Conservation (phyloP, 139 green algal genomes). For the Monoraphidium neglectum region DNA sequence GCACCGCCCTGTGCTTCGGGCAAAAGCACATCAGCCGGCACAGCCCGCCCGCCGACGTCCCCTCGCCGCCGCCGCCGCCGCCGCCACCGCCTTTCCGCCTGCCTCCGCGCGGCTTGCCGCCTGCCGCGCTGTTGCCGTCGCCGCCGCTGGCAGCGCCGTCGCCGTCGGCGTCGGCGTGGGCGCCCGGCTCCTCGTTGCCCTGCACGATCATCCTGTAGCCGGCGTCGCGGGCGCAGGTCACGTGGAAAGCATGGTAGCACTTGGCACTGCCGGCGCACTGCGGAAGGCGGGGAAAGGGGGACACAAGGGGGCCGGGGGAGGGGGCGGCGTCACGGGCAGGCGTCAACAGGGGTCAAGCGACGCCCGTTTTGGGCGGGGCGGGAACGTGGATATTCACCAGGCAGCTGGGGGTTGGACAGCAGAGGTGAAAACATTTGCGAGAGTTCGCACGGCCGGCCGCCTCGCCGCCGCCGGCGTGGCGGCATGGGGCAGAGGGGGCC, state of each 20-base stretch:
- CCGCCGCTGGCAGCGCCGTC: slow-evolving; percentile 26
- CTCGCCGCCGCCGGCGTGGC: no score
- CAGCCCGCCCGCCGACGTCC: slow-evolving; percentile 28
- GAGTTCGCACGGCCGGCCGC: no score
- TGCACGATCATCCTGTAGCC: slow-evolving; percentile 37
- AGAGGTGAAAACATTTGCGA: no score
- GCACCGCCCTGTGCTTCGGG: slow-evolving; percentile 40
- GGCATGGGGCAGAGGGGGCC: no score
- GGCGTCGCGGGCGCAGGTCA: slow-evolving; percentile 67
- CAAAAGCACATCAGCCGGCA: slow-evolving; percentile 62
- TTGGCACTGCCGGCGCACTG: slow-evolving; percentile 48
- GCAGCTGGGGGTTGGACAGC: no score
- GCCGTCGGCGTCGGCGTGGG: no score
- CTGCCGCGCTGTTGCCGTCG: slow-evolving; percentile 2
- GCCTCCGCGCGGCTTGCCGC: background rate
- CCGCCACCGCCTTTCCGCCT: background rate
- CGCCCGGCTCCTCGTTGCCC: slow-evolving; percentile 18
- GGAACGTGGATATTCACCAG: no score
- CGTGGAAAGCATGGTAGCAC: slow-evolving; percentile 80
- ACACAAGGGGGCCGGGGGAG: no score
- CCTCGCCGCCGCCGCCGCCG: background rate
- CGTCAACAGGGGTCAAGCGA: no score
- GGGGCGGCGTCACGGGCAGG: no score
- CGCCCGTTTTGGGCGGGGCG: no score
- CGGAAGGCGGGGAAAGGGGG: no score